These are phyloP conservation scores for Carex myosuroides DNA, from an alignment of 176 grass and related monocot species.

Conservation along the genomic window DNA sequence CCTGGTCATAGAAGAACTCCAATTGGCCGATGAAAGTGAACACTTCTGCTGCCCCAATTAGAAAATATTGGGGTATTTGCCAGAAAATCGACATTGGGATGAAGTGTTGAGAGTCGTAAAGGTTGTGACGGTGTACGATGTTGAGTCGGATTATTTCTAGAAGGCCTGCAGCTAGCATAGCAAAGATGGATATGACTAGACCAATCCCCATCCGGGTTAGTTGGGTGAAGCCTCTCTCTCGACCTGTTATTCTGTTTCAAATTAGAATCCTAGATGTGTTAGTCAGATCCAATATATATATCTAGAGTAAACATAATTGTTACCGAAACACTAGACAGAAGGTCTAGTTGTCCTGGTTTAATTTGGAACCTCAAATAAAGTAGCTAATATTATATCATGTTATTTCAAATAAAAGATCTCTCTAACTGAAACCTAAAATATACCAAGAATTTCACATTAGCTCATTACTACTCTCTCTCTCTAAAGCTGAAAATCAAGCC, in stretches of 20 bases:
- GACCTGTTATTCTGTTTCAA: constrained; percentile 36
- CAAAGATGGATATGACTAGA: constrained; percentile 63
- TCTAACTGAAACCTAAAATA: neutral
- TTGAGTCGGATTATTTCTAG: constrained; percentile 54
- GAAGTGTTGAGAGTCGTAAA: constrained; percentile 30
- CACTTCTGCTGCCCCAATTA: constrained; percentile 62
- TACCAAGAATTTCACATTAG: neutral
- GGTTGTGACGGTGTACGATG: constrained; percentile 18
- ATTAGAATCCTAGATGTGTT: neutral
- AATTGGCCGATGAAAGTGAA: constrained; percentile 79
- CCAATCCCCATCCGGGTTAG: constrained; percentile 94
- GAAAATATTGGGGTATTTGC: constrained; percentile 82
- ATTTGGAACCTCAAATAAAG: constrained; percentile 3
- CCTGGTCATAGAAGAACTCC: constrained; percentile 96
- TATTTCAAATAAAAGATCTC: neutral
- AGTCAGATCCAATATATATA: constrained; percentile 1
- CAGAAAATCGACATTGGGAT: constrained; percentile 85
- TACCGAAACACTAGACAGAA: neutral
- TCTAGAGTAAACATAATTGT: neutral
- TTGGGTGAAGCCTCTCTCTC: constrained; percentile 60
- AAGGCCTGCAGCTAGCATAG: constrained; percentile 58
- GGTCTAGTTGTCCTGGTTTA: neutral
- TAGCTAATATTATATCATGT: neutral
- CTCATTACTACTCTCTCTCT: neutral
- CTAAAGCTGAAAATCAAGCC: neutral